phyloP scores from a whole-genome alignment of 192 early-diverging fungal genomes.

The Coemansia sp. region DNA sequence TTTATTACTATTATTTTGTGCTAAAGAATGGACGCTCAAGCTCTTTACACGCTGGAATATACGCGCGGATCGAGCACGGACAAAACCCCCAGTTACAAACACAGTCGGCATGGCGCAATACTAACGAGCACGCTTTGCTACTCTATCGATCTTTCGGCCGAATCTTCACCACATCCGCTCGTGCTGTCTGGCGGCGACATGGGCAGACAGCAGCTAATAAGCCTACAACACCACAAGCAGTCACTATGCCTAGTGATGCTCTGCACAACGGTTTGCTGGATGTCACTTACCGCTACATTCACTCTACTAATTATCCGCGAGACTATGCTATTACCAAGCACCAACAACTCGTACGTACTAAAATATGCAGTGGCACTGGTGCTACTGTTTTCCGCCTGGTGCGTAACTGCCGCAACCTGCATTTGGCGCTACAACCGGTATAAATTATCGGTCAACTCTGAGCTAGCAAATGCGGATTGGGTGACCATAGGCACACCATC shows the following conservation, averaged over 20 bases:
- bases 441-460: constrained; percentile 4
- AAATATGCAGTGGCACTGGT: constrained; percentile 8
- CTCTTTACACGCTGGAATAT: constrained; percentile 15
- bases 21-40: not conserved
- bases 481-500: not conserved
- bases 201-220: constrained; percentile 11
- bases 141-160: constrained; percentile 8
- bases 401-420: constrained; percentile 10
- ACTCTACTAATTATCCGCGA: constrained; percentile 24
- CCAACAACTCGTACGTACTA: not conserved
- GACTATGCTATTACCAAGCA: not conserved
- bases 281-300: constrained; percentile 20
- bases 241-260: constrained; percentile 23
- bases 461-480: constrained; percentile 1
- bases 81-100: constrained; percentile 1
- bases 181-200: not conserved
- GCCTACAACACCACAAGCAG: constrained; percentile 19
- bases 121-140: constrained; percentile 8
- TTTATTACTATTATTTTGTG: not conserved
- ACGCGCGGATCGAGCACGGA: constrained; percentile 1
- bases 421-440: constrained; percentile 21
- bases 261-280: constrained; percentile 25
- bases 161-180: not conserved
- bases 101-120: not conserved
- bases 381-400: constrained; percentile 9